Evolutionary conservation across 345 rosid genomes (phyloP), one percentile per base, ranked within the genome.

Genomic region (Camelina hispida): DNA sequence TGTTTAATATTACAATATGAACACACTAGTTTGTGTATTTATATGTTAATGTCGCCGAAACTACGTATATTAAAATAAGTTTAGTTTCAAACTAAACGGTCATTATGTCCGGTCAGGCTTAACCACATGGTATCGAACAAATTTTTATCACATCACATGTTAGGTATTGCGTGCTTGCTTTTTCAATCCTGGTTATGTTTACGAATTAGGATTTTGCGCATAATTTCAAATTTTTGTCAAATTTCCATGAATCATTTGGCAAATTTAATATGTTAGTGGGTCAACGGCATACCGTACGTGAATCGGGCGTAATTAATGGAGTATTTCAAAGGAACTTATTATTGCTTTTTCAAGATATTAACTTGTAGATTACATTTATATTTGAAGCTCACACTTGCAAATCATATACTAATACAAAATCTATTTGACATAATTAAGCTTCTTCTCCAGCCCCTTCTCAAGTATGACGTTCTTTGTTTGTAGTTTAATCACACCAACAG

Each of bases 21-120:
- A 69, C 71, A 69, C 52, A 56, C 35, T 54, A 46, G 59, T 69
- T 20, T 44, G 38, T 55, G 40, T 76, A 59, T 30, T 17, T 28
- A 60, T 68, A 50, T 58, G 32, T 54, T 40, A 62, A 35, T 34
- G 35, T 77, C 76, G 60, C 56, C 62, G 76, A 77, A 71, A 69
- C 68, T 71, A 40, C 62, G 16, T 71, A 57, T n/a, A 57, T n/a
- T 77, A 77, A 23, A 48, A 57, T 48, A 71, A 57, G 25, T 22
- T 46, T 40, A 57, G 40, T 65, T 57, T 77, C 47, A 77, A 77
- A 65, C 23, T 65, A 57, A 77, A 71, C 80, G 72, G 80, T 71
- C 76, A 48, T 20, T 71, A 30, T 65, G 80, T 77, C 80, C 71
- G 80, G 80, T 77, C 80, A 77, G 80, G 80, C 68, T 71, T 77